Base-by-base conservation (phyloP, 352 stramenopile genomes). In the Pythium sp. region DNA sequence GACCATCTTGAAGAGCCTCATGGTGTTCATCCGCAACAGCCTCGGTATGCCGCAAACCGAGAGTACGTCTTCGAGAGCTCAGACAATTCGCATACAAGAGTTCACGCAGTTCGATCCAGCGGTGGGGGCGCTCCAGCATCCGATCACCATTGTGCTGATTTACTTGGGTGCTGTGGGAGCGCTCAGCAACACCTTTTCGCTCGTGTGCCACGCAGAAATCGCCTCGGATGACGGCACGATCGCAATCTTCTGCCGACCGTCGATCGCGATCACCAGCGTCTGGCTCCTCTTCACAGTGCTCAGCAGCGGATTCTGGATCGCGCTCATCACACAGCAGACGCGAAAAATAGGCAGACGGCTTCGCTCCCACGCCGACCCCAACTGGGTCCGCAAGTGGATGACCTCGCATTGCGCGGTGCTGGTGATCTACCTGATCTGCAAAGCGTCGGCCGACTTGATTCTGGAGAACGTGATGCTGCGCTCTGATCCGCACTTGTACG, bases 111-210 rank as follows among this genome's bases (percentile, higher is more conserved):
- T 64, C 15, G 58, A 64, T 20, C 58, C 58, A 14, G 26, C 58
- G 5, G 59, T 78, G 15, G 76, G 76, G n/a, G 74, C 74, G 0
- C 56, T 84, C 12, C 67, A 78, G 26, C 74, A 74, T 15, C 70
- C 74, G 5, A 68, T 60, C 0, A 79, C 71, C 0, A 74, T 83
- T 64, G 71, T 77, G 3, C 30, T 83, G 51, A 46, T 83, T 9
- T 83, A 83, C 57, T 67, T 83, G 1, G 76, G 76, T 2, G 72
- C 73, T 1, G 62, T 83, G 20, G 76, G 76, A 1, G 73, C 74
- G 34, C 59, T 81, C 1, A 83, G 76, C 68, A 83, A 83, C 51
- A 78, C 80, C 28, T 83, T 83, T 57, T 79, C 76, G 22, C 67
- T 81, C 2, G 65, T 64, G 3, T 83, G 76, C 43, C 69, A 71